These are phyloP conservation scores for Kazachstania sp. DNA, from an alignment of 1,139 yeast species.

Conservation along the genomic window DNA sequence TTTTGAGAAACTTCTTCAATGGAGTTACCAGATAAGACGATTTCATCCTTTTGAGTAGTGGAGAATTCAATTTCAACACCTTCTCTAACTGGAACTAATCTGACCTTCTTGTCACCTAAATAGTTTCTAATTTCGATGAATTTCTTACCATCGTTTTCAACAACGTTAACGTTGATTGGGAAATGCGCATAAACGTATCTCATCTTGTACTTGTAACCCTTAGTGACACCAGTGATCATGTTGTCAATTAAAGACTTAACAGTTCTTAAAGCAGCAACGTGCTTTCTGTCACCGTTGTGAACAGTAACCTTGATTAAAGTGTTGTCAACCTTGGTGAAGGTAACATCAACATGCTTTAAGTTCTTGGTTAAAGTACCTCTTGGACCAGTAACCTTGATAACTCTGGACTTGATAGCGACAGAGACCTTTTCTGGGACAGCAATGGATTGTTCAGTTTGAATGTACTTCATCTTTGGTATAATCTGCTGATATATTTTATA, in stretches of 20 bases:
- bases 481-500: neutral
- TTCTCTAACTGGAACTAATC: constrained; percentile 73
- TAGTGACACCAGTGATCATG: constrained; percentile 97
- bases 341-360: constrained; percentile 91
- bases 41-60: constrained; percentile 86
- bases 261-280: constrained; percentile 98
- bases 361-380: constrained; percentile 91
- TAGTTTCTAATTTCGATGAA: constrained; percentile 96
- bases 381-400: constrained; percentile 90
- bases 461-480: constrained; percentile 65
- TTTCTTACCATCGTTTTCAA: constrained; percentile 65
- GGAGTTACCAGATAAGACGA: constrained; percentile 89
- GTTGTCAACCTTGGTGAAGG: constrained; percentile 70
- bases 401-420: constrained; percentile 87
- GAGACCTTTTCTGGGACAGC: constrained; percentile 93
- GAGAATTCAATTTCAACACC: constrained; percentile 87
- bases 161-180: constrained; percentile 96
- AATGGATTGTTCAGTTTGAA: constrained; percentile 88
- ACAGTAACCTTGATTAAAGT: constrained; percentile 79
- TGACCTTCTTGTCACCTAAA: constrained; percentile 97
- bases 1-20: constrained; percentile 96
- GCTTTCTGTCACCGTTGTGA: constrained; percentile 99
- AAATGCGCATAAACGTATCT: constrained; percentile 99
- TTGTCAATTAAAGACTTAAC: constrained; percentile 91
- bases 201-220: constrained; percentile 99